Evolutionary conservation across 805 yeast genomes (phyloP).

Genomic region (Teunomyces lycoperdinae): DNA sequence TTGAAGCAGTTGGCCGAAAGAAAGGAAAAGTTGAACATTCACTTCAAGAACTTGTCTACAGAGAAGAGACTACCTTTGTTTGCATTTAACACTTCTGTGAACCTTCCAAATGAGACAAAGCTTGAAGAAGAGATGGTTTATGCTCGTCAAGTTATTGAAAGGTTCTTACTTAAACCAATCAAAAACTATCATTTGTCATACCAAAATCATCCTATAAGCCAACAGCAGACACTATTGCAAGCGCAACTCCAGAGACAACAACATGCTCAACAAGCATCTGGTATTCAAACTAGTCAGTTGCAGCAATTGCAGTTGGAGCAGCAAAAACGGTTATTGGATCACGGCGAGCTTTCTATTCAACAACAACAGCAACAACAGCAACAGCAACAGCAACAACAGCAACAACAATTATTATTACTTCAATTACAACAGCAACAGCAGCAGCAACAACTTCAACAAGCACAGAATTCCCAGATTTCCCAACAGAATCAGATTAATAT

Average conservation of each 20-base stretch:
- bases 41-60: constrained; percentile 29
- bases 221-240: constrained; percentile 30
- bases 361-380: constrained; percentile 13
- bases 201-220: constrained; percentile 41
- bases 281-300: constrained; percentile 16
- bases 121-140: constrained; percentile 35
- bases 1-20: constrained; percentile 37
- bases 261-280: constrained; percentile 20
- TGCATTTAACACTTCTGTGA: constrained; percentile 38
- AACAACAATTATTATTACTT: constrained; percentile 21
- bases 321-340: constrained; percentile 15
- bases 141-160: constrained; percentile 41
- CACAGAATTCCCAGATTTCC: constrained; percentile 19
- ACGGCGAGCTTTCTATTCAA: constrained; percentile 4
- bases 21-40: constrained; percentile 39
- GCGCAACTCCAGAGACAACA: constrained; percentile 27
- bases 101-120: constrained; percentile 28
- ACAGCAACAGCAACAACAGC: constrained; percentile 22
- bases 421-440: constrained; percentile 33
- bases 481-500: constrained; percentile 25
- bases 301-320: constrained; percentile 34
- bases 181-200: constrained; percentile 46
- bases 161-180: constrained; percentile 38
- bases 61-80: constrained; percentile 43
- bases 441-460: constrained; percentile 45